Base-by-base conservation (phyloP, 139 green algal species). In the Closterium sp. region DNA sequence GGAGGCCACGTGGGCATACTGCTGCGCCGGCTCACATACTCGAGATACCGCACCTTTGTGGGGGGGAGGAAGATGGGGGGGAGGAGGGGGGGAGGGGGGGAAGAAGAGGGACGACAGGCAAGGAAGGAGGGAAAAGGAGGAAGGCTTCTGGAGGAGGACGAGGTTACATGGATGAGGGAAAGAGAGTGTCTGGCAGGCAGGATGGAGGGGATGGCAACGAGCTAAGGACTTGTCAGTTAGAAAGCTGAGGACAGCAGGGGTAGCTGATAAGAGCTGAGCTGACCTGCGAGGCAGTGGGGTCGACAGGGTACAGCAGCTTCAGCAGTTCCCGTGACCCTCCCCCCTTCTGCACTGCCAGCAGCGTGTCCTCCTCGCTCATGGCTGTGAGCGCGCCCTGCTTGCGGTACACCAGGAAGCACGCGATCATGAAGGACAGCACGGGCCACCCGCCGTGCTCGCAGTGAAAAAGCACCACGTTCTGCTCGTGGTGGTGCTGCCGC, bases 361-460 rank as follows among this genome's bases (percentile, higher is more conserved):
- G 89, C 10, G 76, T 93, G 31, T 87, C 36, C 10, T 84, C 32
- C 86, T 93, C 91, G 12, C 38, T 55, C 55, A 76, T 76, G 55
- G 55, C 55, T 76, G 55, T 76, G 55, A 76, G 55, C 21, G 89
- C 31, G 7, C 36, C 16, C 32, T 93, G 66, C 32, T 94, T 91
- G 28, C 43, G 34, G 84, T 81, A 93, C 9, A 93, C 28, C 33
- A 91, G 32, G 34, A 93, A 85, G 89, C 32, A 36, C 19, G 92
- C 28, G 64, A 91, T 87, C n/a, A 94, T 93, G 25, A 94, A 94
- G 28, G 89, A 43, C 16, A 94, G 92, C 89, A 94, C 81, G 25
- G 89, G 89, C 92, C 92, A 94, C 38, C 92, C 92, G 25, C 89
- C 86, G 21, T 34, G 10, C 32, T 93, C 89, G 76, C 92, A 94